These are phyloP conservation scores for Mercurialis annua DNA, from an alignment of 345 rosid genomes.

Conservation along the genomic window DNA sequence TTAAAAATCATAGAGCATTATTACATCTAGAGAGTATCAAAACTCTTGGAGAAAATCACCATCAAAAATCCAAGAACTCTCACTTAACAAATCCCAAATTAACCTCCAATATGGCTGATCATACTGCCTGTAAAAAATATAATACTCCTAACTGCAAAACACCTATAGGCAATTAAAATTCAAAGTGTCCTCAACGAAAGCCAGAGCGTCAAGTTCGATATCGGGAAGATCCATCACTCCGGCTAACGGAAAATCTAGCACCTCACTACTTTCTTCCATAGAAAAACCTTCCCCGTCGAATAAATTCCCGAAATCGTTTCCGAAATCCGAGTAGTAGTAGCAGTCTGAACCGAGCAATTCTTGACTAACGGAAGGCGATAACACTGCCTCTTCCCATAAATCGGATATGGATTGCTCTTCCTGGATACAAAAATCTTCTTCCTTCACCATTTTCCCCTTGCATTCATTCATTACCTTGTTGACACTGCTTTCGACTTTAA, in stretches of 20 bases:
- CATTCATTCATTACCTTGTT: neutral
- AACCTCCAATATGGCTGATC: neutral
- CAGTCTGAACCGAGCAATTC: constrained; percentile 17
- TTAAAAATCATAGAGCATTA: neutral
- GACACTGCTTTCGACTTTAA: neutral
- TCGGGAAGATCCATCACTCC: constrained; percentile 22
- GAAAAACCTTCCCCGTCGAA: constrained; percentile 5
- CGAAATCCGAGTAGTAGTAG: neutral
- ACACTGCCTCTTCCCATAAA: constrained; percentile 15
- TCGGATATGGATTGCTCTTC: constrained; percentile 16
- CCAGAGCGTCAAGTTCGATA: constrained; percentile 33
- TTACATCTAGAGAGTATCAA: constrained; percentile 16
- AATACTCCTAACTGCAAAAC: constrained; percentile 17
- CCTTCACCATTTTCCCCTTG: neutral
- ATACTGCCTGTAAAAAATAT: neutral
- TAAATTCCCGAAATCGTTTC: constrained; percentile 13
- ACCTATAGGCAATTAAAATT: constrained; percentile 11
- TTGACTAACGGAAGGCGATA: constrained; percentile 10
- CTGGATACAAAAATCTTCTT: constrained; percentile 4
- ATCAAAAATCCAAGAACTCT: constrained; percentile 1
- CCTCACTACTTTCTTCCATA: neutral
- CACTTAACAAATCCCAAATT: neutral
- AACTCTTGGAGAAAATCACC: constrained; percentile 12
- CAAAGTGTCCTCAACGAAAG: constrained; percentile 38
- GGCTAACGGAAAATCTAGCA: neutral